These are phyloP conservation scores for Boletus calvinii DNA, from an alignment of 1,284 basidiomycete genomes.

Conservation along the genomic window DNA sequence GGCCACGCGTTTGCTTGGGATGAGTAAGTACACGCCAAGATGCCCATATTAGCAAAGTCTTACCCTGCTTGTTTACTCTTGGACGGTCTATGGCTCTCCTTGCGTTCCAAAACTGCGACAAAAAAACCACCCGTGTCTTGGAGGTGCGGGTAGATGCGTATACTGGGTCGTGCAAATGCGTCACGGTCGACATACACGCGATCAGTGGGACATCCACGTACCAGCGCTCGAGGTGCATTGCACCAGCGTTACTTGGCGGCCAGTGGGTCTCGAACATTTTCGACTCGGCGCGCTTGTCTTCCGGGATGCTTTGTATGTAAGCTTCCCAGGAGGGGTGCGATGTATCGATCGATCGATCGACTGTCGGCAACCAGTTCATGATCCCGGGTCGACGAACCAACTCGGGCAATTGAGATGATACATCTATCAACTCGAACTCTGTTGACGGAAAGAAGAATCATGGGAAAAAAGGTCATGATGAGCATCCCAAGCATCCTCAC, in stretches of 20 bases:
- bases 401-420: constrained; percentile 66
- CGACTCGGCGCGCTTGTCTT: constrained; percentile 46
- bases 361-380: constrained; percentile 71
- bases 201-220: constrained; percentile 35
- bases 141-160: constrained; percentile 91
- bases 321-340: constrained; percentile 48
- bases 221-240: constrained; percentile 70
- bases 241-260: constrained; percentile 68
- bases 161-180: constrained; percentile 47
- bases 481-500: constrained; percentile 35
- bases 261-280: constrained; percentile 75
- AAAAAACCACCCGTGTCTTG: constrained; percentile 99
- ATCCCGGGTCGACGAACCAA: constrained; percentile 78
- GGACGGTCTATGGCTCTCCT: constrained; percentile 21
- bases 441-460: constrained; percentile 3
- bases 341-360: constrained; percentile 38
- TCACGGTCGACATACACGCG: constrained; percentile 1
- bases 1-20: constrained; percentile 44
- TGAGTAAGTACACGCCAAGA: constrained; percentile 10
- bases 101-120: constrained; percentile 81
- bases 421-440: constrained; percentile 85
- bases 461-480: background rate
- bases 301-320: constrained; percentile 51
- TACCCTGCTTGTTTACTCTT: constrained; percentile 27
- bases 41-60: background rate